Evolutionary conservation across 768 basidiomycete genomes (phyloP), one percentile per base, ranked within the genome.

Genomic region (Suillus weaverae): DNA sequence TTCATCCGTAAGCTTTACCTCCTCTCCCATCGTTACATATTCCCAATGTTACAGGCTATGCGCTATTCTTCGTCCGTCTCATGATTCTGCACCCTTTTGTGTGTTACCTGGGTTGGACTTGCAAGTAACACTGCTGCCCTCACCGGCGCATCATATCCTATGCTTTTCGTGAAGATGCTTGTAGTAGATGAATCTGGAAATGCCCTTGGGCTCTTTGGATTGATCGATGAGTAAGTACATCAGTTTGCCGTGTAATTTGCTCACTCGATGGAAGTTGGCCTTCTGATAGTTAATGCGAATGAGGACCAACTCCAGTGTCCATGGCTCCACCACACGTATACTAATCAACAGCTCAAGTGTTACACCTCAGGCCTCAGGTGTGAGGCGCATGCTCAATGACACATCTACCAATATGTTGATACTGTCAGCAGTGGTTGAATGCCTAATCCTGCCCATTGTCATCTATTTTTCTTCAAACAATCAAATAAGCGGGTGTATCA

Each of bases 231-330:
- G 91, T 85, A 26, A 41, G 16, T 4, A 6, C 43, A 22, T 8
- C 10, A n/a, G 20, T 6, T 55, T 14, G 38, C 44, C 62, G 39
- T 60, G 56, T 26, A 64, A 26, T 60, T 33, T 57, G 6, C 43
- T 64, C 22, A 59, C 39, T 20, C 36, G 16, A 38, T 66, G 56
- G 18, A 69, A 94, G 92, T 94, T 67, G 92, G 93, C 2, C 79
- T 95, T 22, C 81, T 96, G 50, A 90, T 95, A 84, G 85, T 90
- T 26, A 75, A 80, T 46, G 89, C 90, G n/a, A 72, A 69, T 10
- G 88, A 89, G 67, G 69, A n/a, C 57, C 65, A 13, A 81, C 81
- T 1, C 70, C 73, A 30, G 50, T 51, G 30, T 30, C 26, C 50
- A 16, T 26, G 13, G 9, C 43, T 44, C n/a, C 8, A n/a, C 18